phyloP scores from a whole-genome alignment of 345 rosid species.

The Euclidium syriacum region DNA sequence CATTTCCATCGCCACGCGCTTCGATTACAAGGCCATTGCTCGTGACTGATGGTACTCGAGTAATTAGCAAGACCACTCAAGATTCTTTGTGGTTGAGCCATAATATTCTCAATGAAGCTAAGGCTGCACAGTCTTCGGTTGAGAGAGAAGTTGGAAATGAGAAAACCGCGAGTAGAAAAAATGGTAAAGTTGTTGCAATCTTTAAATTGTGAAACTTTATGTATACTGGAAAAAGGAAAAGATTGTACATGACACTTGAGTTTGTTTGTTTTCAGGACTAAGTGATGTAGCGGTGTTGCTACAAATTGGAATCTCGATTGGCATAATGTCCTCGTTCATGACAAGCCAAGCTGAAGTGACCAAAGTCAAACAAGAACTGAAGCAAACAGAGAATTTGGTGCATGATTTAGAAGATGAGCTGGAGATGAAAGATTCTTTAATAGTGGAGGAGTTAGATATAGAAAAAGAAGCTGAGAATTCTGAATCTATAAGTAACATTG shows the following conservation, averaged over 20 bases:
- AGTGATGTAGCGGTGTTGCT: slow-evolving; percentile 41
- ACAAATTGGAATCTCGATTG: slow-evolving; percentile 71
- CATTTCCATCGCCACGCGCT: slow-evolving; percentile 39
- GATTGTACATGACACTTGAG: background rate
- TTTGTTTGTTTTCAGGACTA: slow-evolving; percentile 37
- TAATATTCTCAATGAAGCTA: background rate
- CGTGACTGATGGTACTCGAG: slow-evolving; percentile 57
- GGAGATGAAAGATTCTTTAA: slow-evolving; percentile 61
- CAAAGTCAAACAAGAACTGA: slow-evolving; percentile 53
- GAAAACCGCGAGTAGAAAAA: slow-evolving; percentile 29
- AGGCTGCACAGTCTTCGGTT: slow-evolving; percentile 14
- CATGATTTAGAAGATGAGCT: slow-evolving; percentile 80
- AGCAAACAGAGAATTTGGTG: slow-evolving; percentile 78
- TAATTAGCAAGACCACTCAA: slow-evolving; percentile 44
- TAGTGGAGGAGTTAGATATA: slow-evolving; percentile 20
- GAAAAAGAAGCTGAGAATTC: slow-evolving; percentile 41
- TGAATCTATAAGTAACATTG: slow-evolving; percentile 67
- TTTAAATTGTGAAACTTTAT: background rate
- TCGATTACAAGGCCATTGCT: slow-evolving; percentile 50
- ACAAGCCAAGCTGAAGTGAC: slow-evolving; percentile 50
- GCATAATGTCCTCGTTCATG: slow-evolving; percentile 50
- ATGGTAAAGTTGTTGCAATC: slow-evolving; percentile 16
- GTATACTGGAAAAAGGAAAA: background rate
- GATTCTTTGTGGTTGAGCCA: slow-evolving; percentile 28
- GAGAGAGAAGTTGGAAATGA: slow-evolving; percentile 8